A percentile compares a stretch with the other conserved stretches of the same genome.
These are phyloP conservation scores for Hypsizygus marmoreus DNA, from an alignment of 768 basidiomycete genomes.

Conservation along the genomic window DNA sequence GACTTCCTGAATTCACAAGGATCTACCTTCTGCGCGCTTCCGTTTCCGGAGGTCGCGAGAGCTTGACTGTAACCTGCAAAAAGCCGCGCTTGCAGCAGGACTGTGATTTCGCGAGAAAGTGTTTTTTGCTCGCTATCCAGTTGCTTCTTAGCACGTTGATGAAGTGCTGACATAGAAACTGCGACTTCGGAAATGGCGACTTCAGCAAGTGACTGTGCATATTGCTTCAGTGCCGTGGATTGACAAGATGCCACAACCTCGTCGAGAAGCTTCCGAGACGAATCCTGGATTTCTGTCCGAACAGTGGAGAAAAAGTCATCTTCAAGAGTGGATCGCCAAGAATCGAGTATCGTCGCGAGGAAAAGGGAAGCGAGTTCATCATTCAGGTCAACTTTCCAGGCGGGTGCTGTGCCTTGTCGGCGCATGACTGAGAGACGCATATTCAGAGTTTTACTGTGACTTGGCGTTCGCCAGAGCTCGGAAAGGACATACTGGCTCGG, in stretches of 20 bases:
- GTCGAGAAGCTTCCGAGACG: not conserved
- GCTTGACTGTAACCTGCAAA: not conserved
- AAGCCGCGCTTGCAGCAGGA: not conserved
- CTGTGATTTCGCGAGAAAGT: not conserved
- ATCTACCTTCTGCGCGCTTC: not conserved
- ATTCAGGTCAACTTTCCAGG: slow-evolving; percentile 2
- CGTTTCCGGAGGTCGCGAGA: not conserved
- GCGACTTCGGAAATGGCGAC: not conserved
- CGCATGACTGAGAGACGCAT: not conserved
- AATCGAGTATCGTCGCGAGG: not conserved
- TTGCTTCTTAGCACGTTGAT: not conserved
- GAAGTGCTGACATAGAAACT: not conserved
- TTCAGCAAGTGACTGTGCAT: not conserved
- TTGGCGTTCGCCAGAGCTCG: too few species aligned
- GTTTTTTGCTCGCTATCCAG: not conserved
- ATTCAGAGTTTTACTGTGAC: too few species aligned
- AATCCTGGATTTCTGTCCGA: not conserved
- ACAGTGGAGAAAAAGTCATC: slow-evolving; percentile 5
- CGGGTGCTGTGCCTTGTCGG: not conserved
- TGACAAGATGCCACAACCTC: not conserved
- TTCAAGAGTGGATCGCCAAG: slow-evolving; percentile 4
- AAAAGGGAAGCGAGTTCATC: not conserved
- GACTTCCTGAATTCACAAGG: not conserved
- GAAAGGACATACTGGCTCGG: slow-evolving; percentile 1
- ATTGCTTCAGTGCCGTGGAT: not conserved